These are phyloP conservation scores for Dorcoceras hygrometricum DNA, from an alignment of 257 asterid genomes.

Conservation along the genomic window DNA sequence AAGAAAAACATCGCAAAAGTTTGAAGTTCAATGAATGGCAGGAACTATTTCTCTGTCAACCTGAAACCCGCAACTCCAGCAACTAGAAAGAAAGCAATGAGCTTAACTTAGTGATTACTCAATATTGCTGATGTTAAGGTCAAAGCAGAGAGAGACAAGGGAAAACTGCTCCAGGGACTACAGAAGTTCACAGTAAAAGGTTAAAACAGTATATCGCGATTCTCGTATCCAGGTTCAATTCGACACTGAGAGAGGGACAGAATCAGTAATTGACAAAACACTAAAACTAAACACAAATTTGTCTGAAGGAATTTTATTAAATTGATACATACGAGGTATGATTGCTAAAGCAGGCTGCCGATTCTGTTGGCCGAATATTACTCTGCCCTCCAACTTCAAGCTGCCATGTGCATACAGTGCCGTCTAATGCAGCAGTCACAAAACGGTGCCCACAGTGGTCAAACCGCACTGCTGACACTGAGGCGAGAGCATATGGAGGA, in stretches of 20 bases:
- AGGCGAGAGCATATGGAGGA: conserved; percentile 89
- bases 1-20: neutral
- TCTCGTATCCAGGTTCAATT: conserved; percentile 4
- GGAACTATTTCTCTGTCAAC: conserved; percentile 2
- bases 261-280: conserved; percentile 9
- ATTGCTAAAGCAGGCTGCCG: conserved; percentile 84
- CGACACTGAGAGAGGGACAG: conserved; percentile 14
- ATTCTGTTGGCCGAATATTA: conserved; percentile 81
- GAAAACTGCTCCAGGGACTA: neutral
- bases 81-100: conserved; percentile 17
- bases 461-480: conserved; percentile 80
- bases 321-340: conserved; percentile 68
- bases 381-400: conserved; percentile 99
- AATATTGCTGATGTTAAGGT: conserved; percentile 4
- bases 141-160: neutral
- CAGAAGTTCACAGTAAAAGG: conserved; percentile 12
- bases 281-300: conserved; percentile 15
- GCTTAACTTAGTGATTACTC: neutral
- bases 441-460: conserved; percentile 93
- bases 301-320: conserved; percentile 18
- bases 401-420: conserved; percentile 98
- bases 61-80: neutral
- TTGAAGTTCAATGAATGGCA: neutral
- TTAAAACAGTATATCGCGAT: conserved; percentile 1
- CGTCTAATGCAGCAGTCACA: conserved; percentile 89